Conservation (phyloP, 495 filamentous ascomycete genomes). For the Rusavskia elegans region DNA sequence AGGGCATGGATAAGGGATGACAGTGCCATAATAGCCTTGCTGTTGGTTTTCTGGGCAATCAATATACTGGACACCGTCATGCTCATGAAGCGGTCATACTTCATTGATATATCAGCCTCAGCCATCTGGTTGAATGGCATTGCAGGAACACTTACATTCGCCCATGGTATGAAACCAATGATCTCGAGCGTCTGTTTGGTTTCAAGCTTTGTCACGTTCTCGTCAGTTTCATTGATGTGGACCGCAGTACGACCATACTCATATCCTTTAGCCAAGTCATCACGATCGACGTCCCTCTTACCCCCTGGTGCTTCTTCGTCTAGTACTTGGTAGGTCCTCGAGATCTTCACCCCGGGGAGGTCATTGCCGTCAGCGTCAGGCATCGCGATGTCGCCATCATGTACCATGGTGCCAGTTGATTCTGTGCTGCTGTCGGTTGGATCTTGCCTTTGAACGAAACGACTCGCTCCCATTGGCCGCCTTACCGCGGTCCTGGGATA, state of each 20-base stretch:
- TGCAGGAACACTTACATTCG: conserved; percentile 38
- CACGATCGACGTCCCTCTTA: conserved; percentile 69
- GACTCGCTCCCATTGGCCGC: conserved; percentile 54
- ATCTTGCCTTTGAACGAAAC: conserved; percentile 43
- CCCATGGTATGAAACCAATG: conserved; percentile 66
- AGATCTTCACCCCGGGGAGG: conserved; percentile 50
- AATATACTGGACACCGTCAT: conserved; percentile 66
- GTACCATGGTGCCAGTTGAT: conserved; percentile 28
- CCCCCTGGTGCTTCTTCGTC: conserved; percentile 60
- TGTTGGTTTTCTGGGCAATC: conserved; percentile 55
- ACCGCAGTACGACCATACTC: conserved; percentile 88
- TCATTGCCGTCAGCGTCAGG: conserved; percentile 25
- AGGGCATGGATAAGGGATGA: conserved; percentile 85
- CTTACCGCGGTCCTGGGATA: conserved; percentile 74
- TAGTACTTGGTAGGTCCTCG: conserved; percentile 64
- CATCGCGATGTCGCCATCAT: conserved; percentile 25
- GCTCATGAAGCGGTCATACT: conserved; percentile 77
- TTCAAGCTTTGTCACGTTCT: conserved; percentile 65
- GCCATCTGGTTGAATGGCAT: background rate
- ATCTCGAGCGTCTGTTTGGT: conserved; percentile 60
- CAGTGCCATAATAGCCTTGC: conserved; percentile 60
- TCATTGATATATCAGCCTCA: too few relatives aligned
- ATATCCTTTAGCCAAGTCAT: conserved; percentile 82
- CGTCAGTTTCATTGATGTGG: conserved; percentile 69
- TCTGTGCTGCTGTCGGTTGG: conserved; percentile 27